Conservation (phyloP, 2,329 filamentous ascomycete genomes). For the Aspergillus fumigatus region DNA sequence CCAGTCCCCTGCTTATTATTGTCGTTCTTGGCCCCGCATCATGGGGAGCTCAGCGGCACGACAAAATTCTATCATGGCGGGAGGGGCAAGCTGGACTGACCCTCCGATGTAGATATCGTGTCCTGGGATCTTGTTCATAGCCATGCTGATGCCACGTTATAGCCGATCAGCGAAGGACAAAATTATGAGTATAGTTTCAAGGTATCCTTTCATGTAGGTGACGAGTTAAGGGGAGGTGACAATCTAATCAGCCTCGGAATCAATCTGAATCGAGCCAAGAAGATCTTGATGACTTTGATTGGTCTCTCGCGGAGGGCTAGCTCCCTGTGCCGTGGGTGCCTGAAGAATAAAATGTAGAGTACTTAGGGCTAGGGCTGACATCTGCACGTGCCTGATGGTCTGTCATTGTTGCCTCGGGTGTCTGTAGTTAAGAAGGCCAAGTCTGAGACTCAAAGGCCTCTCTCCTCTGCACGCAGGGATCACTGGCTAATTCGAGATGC, state of each 20-base stretch:
- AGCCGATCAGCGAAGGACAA: not conserved
- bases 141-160: conserved; percentile 20
- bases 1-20: not conserved
- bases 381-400: not conserved
- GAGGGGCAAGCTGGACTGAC: conserved; percentile 43
- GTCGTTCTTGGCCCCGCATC: conserved; percentile 2
- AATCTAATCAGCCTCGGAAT: not conserved
- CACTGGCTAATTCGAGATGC: not conserved
- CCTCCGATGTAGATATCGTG: conserved; percentile 74
- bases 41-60: not conserved
- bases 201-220: not conserved
- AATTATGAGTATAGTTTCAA: too few species aligned
- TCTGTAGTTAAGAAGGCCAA: not conserved
- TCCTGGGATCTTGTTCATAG: conserved; percentile 63
- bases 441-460: not conserved
- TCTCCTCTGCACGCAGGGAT: not conserved
- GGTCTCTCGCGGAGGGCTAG: not conserved
- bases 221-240: not conserved
- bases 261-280: not conserved
- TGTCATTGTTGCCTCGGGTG: too few species aligned
- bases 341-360: not conserved
- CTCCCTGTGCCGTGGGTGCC: not conserved
- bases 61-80: conserved; percentile 2
- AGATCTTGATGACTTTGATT: not conserved
- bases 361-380: not conserved